Evolutionary conservation across 1,284 basidiomycete genomes (phyloP).

Genomic region (Porogramme epimiltina): DNA sequence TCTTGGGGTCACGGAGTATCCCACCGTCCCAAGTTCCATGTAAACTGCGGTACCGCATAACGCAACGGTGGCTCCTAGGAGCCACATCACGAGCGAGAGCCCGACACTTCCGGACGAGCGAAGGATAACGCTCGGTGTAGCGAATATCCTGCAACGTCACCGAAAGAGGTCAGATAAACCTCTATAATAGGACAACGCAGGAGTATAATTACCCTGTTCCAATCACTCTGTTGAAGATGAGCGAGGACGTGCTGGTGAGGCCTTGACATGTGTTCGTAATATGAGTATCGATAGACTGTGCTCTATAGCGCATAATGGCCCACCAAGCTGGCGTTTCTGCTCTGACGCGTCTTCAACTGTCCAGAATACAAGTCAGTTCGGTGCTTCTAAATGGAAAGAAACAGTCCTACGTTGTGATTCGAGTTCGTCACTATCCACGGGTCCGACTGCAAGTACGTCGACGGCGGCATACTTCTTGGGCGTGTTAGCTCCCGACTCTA

Average conservation of each 20-base stretch:
- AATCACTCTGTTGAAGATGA: constrained; percentile 78
- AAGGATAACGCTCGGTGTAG: constrained; percentile 71
- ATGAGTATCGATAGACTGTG: too few species aligned
- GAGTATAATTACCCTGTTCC: constrained; percentile 62
- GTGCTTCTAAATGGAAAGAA: background rate
- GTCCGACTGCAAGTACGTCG: constrained; percentile 4
- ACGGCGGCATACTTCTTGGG: constrained; percentile 15
- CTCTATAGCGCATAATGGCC: too few species aligned
- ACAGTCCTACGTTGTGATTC: background rate
- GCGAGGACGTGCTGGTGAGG: constrained; percentile 59
- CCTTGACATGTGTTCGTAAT: too few species aligned
- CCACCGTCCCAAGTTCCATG: constrained; percentile 71
- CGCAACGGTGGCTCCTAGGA: constrained; percentile 65
- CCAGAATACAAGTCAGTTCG: background rate
- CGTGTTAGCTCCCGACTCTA: background rate
- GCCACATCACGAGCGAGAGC: constrained; percentile 68
- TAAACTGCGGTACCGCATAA: constrained; percentile 71
- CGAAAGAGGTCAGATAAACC: background rate
- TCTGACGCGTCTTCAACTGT: constrained; percentile 15
- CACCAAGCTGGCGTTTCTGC: constrained; percentile 26
- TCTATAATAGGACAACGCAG: background rate
- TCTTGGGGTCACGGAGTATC: too few species aligned
- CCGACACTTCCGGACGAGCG: constrained; percentile 66
- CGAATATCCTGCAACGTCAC: constrained; percentile 60
- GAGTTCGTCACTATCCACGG: constrained; percentile 6